A percentile compares a stretch with the other conserved stretches of the same genome.
Evolutionary conservation across 352 stramenopile genomes (phyloP).

Genomic region (Pythium aristosporum): DNA sequence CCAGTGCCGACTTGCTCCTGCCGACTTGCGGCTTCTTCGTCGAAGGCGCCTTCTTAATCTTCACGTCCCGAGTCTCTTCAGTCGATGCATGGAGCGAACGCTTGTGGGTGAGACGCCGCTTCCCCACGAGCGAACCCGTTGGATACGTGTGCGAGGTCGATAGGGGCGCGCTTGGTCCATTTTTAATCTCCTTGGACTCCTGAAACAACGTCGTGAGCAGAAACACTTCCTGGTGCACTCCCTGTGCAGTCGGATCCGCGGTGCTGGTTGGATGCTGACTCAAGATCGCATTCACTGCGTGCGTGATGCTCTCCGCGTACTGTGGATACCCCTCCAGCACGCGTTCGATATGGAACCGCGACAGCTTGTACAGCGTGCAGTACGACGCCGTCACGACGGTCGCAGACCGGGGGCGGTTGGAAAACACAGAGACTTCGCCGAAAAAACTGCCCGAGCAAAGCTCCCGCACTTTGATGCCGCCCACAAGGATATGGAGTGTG

Average conservation of each 20-base stretch:
- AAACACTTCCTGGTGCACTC: slow-evolving; percentile 36
- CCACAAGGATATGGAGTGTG: slow-evolving; percentile 57
- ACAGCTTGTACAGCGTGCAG: slow-evolving; percentile 64
- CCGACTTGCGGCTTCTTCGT: slow-evolving; percentile 19
- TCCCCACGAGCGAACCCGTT: neutral
- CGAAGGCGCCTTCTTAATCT: neutral
- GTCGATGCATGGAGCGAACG: slow-evolving; percentile 5
- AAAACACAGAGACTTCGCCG: slow-evolving; percentile 71
- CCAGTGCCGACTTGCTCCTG: slow-evolving; percentile 53
- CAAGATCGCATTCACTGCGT: slow-evolving; percentile 47
- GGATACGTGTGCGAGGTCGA: neutral
- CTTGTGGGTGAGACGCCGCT: slow-evolving; percentile 1
- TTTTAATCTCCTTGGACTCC: slow-evolving; percentile 8
- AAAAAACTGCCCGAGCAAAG: slow-evolving; percentile 67
- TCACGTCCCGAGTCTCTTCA: neutral
- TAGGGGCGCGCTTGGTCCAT: neutral
- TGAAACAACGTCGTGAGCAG: slow-evolving; percentile 59
- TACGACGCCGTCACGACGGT: slow-evolving; percentile 59
- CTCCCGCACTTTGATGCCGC: slow-evolving; percentile 59
- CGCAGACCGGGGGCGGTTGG: slow-evolving; percentile 51
- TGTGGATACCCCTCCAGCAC: slow-evolving; percentile 58
- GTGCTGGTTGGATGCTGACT: slow-evolving; percentile 31
- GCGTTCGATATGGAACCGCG: slow-evolving; percentile 60
- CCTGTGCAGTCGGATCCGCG: neutral
- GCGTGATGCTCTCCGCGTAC: slow-evolving; percentile 46